phyloP scores from a whole-genome alignment of 2,329 filamentous ascomycete species.

The Diplodia sapinea region DNA sequence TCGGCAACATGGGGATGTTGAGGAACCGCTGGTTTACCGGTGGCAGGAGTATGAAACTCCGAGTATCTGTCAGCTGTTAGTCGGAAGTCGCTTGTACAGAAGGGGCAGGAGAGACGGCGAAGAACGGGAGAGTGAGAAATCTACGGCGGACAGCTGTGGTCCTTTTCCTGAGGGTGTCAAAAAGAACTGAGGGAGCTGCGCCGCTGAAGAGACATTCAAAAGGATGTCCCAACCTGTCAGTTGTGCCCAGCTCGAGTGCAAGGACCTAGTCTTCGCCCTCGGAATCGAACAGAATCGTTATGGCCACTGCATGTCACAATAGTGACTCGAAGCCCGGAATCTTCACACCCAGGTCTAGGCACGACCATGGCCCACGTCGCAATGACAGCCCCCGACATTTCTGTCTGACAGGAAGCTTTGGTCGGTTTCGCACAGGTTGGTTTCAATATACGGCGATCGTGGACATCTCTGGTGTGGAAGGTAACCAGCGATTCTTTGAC shows the following conservation, averaged over 20 bases:
- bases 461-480: neutral
- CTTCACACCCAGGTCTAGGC: neutral
- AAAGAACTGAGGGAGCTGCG: neutral
- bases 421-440: neutral
- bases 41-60: neutral
- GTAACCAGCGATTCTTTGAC: neutral
- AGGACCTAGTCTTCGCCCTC: too few relatives aligned
- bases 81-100: too few relatives aligned
- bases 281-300: too few relatives aligned
- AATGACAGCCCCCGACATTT: conserved; percentile 4
- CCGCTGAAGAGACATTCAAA: neutral
- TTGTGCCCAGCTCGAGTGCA: neutral
- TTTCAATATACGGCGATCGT: neutral
- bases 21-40: neutral
- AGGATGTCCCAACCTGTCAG: neutral
- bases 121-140: neutral
- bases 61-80: too few relatives aligned
- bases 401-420: neutral
- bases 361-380: neutral
- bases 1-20: neutral
- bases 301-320: too few relatives aligned
- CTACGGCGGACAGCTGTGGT: neutral
- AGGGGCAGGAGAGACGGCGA: too few relatives aligned
- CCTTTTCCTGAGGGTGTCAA: neutral
- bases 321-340: too few relatives aligned